Evolutionary conservation across 2,329 filamentous ascomycete genomes (phyloP), one percentile per base, ranked within the genome.

Genomic region (Xylariaceae sp.): DNA sequence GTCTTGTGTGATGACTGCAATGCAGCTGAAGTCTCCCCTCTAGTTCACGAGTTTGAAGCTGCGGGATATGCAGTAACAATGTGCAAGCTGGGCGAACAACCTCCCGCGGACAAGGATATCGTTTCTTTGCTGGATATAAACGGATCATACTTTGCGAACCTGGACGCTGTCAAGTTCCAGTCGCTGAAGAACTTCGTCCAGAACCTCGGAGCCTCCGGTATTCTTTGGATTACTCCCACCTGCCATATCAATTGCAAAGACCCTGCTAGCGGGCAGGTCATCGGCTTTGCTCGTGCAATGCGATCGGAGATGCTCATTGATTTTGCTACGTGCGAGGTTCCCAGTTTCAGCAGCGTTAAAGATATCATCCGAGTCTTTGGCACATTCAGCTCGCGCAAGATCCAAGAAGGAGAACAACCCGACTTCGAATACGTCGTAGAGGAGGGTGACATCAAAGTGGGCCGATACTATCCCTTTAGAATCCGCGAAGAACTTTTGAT

Each of bases 141-240:
- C 2, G 43, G 46, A 2, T 62, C 65, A 1, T 69, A 67, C 40
- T 64, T 73, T 23, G 62, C 67, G 6, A 51, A 61, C 21, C 56
- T 68, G 19, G 57, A 60, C 3, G 48, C 52, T 2, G 16, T 40
- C 1, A 50, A 56, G 2, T 69, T 66, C 18, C 44, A 26, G 3
- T 21, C 20, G 12, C 56, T 56, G 23, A 59, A 64, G 48, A 21
- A 29, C 1, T 57, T 65, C 18, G 50, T 61, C 4, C 47, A 14
- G 16, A 44, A 43, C 19, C 48, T 53, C 40, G 47, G 29, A 44
- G 54, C 44, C 44, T 54, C 59, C 1, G 50, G 57, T 3, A 43
- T 73, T 20, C 56, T 74, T 5, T 75, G 73, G 73, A 45, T 74
- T 7, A 74, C 71, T 1, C 63, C 64, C 1, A 59, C 64, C 1